phyloP scores from a whole-genome alignment of 2,329 filamentous ascomycete genomes.

The Aureobasidium pullulans region DNA sequence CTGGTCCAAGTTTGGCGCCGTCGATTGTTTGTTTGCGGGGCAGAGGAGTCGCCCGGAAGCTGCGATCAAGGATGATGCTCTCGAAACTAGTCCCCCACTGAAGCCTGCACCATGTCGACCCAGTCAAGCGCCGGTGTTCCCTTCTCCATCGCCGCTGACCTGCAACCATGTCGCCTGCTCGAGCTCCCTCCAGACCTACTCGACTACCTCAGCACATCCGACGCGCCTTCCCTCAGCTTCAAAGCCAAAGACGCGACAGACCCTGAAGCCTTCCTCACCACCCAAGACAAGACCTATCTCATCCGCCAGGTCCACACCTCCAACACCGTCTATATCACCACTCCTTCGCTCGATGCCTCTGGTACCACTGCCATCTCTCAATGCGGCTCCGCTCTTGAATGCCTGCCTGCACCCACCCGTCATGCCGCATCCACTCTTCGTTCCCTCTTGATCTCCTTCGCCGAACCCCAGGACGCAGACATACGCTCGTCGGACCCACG shows the following conservation, averaged over 20 bases:
- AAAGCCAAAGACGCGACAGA: constrained; percentile 26
- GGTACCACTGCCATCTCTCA: constrained; percentile 35
- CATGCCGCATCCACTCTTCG: constrained; percentile 31
- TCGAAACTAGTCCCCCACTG: not conserved
- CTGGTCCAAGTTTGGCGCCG: not conserved
- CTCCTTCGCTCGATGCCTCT: constrained; percentile 22
- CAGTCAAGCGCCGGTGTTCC: constrained; percentile 27
- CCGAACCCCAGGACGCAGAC: constrained; percentile 17
- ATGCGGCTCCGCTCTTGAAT: constrained; percentile 38
- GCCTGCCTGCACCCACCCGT: constrained; percentile 25
- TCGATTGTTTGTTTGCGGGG: not conserved
- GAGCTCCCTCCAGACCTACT: constrained; percentile 54
- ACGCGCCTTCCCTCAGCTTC: constrained; percentile 36
- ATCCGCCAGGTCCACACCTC: constrained; percentile 60
- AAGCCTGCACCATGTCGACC: not conserved
- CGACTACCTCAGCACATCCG: constrained; percentile 44
- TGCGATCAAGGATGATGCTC: not conserved
- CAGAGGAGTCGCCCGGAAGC: not conserved
- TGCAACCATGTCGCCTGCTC: constrained; percentile 51
- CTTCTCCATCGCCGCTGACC: constrained; percentile 36
- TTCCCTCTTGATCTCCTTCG: constrained; percentile 33
- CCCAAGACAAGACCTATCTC: constrained; percentile 48
- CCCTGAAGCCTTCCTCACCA: constrained; percentile 51
- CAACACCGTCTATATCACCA: constrained; percentile 53
- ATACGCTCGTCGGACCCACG: constrained; percentile 11